Base-by-base conservation (phyloP, 2,329 filamentous ascomycete genomes). In the Colletotrichum kahawae region DNA sequence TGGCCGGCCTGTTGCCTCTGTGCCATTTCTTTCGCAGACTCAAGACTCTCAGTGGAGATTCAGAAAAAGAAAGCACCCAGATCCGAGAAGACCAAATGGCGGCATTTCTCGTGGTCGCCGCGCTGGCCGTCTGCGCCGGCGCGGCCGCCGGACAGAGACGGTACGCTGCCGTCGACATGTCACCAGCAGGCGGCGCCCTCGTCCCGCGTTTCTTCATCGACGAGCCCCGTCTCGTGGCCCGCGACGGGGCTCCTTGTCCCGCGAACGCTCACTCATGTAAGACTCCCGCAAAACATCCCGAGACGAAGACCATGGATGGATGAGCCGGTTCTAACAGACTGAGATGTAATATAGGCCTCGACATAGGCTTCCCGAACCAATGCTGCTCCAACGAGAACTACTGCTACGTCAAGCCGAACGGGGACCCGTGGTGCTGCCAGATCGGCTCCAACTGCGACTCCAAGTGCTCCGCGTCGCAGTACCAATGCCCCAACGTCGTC, bases 351-450 rank as follows among this genome's bases (percentile, higher is more conserved):
- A n/a, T 24, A 88, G 87, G 87, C 72, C 81, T 86, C 65, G 87
- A 88, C 63, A 79, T 88, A 43, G 82, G 83, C 34, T 79, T 82
- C 60, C 77, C 80, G 13, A 80, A 82, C 27, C 67, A 79, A 8
- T 89, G 88, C 82, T 89, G 88, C 78, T 74, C 79, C 24, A 85
- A 89, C 77, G 79, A 82, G 18, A 79, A 81, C 57, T 89, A 88
- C 79, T 89, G 88, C 81, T 87, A 87, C 78, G 73, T 89, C 70
- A 82, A 84, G 77, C 77, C 78, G 7, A 76, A 78, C 24, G 80
- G 80, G 68, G 76, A 79, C 5, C 75, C 83, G 7, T 80, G 80
- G 65, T 89, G 88, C 81, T 89, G 88, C 77, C 81, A 82, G 36
- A 82, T 86, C 75, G 85, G 85, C 31, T 85, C 83, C 66, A 80